These are phyloP conservation scores for Durotheca rogersii DNA, from an alignment of 495 filamentous ascomycete genomes.

Conservation along the genomic window DNA sequence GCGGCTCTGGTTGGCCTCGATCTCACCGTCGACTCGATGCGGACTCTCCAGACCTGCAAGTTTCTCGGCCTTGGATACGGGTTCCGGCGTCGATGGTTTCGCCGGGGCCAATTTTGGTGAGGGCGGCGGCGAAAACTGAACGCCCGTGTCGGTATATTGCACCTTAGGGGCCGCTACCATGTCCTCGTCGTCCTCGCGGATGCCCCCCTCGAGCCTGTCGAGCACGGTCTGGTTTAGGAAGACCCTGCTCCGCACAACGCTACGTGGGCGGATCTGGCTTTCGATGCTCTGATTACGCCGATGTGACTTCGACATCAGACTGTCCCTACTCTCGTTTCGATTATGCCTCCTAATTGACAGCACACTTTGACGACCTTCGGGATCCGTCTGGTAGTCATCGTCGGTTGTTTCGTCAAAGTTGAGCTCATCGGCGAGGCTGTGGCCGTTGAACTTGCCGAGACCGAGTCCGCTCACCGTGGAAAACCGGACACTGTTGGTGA, in stretches of 20 bases:
- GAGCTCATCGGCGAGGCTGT: slow-evolving; percentile 88
- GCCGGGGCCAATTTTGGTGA: slow-evolving; percentile 59
- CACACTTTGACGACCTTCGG: slow-evolving; percentile 56
- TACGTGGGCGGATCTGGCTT: slow-evolving; percentile 51
- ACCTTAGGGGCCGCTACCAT: slow-evolving; percentile 12
- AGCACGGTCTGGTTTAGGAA: slow-evolving; percentile 50
- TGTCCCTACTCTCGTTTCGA: slow-evolving; percentile 48
- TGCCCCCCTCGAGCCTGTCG: slow-evolving; percentile 51
- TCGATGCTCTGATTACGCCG: slow-evolving; percentile 53
- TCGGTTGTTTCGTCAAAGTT: slow-evolving; percentile 73
- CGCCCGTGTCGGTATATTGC: slow-evolving; percentile 61
- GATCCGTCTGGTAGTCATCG: slow-evolving; percentile 60
- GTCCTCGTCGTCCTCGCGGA: slow-evolving; percentile 50
- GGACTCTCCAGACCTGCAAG: slow-evolving; percentile 42
- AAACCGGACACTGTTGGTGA: slow-evolving; percentile 71
- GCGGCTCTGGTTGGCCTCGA: slow-evolving; percentile 69
- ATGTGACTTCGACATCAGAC: slow-evolving; percentile 46
- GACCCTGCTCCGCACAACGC: slow-evolving; percentile 49
- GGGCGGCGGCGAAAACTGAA: slow-evolving; percentile 79
- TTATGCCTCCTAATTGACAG: slow-evolving; percentile 42
- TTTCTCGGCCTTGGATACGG: slow-evolving; percentile 37
- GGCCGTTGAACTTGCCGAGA: slow-evolving; percentile 57
- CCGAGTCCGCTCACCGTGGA: slow-evolving; percentile 64
- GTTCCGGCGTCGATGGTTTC: slow-evolving; percentile 47
- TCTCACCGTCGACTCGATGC: slow-evolving; percentile 53